A percentile compares a stretch with the other conserved stretches of the same genome.
Evolutionary conservation across 495 filamentous ascomycete genomes (phyloP).

Genomic region (Tetracladium setigerum): DNA sequence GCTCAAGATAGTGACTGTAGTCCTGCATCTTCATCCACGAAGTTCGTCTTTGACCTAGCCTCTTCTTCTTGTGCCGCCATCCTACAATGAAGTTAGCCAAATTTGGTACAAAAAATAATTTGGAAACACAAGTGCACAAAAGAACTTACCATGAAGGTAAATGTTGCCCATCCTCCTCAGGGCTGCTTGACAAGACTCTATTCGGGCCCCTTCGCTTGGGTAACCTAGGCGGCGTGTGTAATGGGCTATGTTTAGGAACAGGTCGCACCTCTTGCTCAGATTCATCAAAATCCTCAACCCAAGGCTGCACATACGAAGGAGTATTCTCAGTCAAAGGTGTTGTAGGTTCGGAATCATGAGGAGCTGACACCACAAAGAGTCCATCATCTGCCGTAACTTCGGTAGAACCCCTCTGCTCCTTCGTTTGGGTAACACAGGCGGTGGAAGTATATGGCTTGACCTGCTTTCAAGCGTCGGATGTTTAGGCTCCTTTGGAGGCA

Average conservation of each 20-base stretch:
- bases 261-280: conserved; percentile 3
- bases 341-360: conserved; percentile 47
- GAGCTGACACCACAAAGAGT: conserved; percentile 52
- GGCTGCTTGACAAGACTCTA: conserved; percentile 17
- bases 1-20: neutral
- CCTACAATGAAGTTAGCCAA: conserved; percentile 3
- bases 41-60: conserved; percentile 23
- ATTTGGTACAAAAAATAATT: no score
- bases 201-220: conserved; percentile 14
- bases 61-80: conserved; percentile 28
- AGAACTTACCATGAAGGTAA: conserved; percentile 12
- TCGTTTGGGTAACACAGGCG: conserved; percentile 30
- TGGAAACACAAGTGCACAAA: no score
- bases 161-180: conserved; percentile 21
- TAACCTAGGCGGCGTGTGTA: conserved; percentile 7
- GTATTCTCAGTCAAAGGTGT: conserved; percentile 31
- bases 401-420: conserved; percentile 15
- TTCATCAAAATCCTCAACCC: conserved; percentile 31
- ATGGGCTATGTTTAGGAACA: neutral
- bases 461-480: conserved; percentile 19
- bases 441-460: conserved; percentile 23
- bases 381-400: conserved; percentile 31
- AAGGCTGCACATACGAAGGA: conserved; percentile 31
- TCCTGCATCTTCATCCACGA: conserved; percentile 21
- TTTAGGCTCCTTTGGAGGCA: conserved; percentile 24